Evolutionary conservation across 352 stramenopile genomes (phyloP).

Genomic region (Elongisporangium prolatum): DNA sequence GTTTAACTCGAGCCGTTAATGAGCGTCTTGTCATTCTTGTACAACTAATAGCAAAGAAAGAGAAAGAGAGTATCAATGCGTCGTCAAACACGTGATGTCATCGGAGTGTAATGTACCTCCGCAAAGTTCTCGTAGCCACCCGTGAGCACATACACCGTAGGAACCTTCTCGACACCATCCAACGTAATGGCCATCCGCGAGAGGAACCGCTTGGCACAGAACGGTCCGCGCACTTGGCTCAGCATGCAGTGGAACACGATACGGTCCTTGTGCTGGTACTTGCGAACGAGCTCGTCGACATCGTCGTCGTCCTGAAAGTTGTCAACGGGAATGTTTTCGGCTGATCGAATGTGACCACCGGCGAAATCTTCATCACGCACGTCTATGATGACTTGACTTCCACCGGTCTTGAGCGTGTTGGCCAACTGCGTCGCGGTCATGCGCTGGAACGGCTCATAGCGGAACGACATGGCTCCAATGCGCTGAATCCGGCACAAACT

Average conservation of each 20-base stretch:
- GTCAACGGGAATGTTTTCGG: slow-evolving; percentile 74
- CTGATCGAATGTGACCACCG: slow-evolving; percentile 69
- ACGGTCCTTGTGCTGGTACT: slow-evolving; percentile 52
- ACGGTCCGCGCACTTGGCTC: slow-evolving; percentile 77
- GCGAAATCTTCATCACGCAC: slow-evolving; percentile 73
- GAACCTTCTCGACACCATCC: slow-evolving; percentile 36
- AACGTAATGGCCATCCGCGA: slow-evolving; percentile 50
- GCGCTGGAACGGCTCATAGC: slow-evolving; percentile 30
- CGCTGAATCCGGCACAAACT: too few species aligned
- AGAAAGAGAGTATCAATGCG: slow-evolving; percentile 11
- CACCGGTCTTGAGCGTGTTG: slow-evolving; percentile 29
- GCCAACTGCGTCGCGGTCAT: slow-evolving; percentile 53
- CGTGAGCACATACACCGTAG: slow-evolving; percentile 59
- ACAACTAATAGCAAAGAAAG: slow-evolving; percentile 21
- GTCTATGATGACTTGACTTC: slow-evolving; percentile 59
- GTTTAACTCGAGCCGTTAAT: slow-evolving; percentile 10
- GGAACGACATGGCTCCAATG: slow-evolving; percentile 19
- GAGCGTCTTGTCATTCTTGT: slow-evolving; percentile 40
- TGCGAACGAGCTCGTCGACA: slow-evolving; percentile 69
- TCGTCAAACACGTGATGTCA: slow-evolving; percentile 1
- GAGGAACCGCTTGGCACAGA: slow-evolving; percentile 75
- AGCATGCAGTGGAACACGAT: slow-evolving; percentile 89
- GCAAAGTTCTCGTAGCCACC: slow-evolving; percentile 70
- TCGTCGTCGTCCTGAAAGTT: slow-evolving; percentile 78
- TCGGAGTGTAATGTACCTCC: slow-evolving; percentile 22